These are phyloP conservation scores for Carallia brachiata DNA, from an alignment of 345 rosid genomes.

Conservation along the genomic window DNA sequence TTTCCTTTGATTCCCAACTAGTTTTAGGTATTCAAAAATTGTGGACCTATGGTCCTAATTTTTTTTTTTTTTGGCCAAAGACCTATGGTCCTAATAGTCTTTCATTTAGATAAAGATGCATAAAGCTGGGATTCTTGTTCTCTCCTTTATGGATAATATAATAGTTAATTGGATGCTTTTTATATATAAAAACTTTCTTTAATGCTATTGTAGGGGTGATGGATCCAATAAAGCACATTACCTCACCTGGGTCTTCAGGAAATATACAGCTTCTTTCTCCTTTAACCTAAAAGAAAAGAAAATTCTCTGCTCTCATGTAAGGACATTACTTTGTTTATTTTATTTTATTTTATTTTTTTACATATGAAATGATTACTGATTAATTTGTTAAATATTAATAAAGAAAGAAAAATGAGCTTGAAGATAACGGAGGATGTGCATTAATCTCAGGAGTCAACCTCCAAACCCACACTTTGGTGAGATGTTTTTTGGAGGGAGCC, in stretches of 20 bases:
- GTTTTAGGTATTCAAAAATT: constrained; percentile 6
- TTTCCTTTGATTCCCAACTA: constrained; percentile 3
- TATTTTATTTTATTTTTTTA: no score
- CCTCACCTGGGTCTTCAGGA: constrained; percentile 28
- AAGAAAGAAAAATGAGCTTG: no score
- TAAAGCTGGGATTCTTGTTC: constrained; percentile 28
- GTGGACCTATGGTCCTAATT: constrained; percentile 1
- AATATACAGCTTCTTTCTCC: constrained; percentile 22
- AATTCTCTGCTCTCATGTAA: background rate
- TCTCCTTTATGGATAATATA: constrained; percentile 1
- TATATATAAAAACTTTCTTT: background rate
- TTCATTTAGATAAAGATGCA: constrained; percentile 1
- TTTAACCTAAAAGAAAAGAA: constrained; percentile 10
- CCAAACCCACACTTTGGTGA: no score
- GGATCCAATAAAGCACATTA: constrained; percentile 28
- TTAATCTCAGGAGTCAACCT: no score
- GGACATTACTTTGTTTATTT: no score
- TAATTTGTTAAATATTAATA: no score
- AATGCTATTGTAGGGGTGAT: constrained; percentile 8
- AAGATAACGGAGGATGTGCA: no score
- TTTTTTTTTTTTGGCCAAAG: no score
- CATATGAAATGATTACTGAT: no score
- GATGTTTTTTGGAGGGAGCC: no score
- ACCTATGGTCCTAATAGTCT: constrained; percentile 3
- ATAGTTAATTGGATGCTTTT: background rate